Evolutionary conservation across 2,329 filamentous ascomycete genomes (phyloP), one percentile per base, ranked within the genome.

Genomic region (Didymellaceae sp.): DNA sequence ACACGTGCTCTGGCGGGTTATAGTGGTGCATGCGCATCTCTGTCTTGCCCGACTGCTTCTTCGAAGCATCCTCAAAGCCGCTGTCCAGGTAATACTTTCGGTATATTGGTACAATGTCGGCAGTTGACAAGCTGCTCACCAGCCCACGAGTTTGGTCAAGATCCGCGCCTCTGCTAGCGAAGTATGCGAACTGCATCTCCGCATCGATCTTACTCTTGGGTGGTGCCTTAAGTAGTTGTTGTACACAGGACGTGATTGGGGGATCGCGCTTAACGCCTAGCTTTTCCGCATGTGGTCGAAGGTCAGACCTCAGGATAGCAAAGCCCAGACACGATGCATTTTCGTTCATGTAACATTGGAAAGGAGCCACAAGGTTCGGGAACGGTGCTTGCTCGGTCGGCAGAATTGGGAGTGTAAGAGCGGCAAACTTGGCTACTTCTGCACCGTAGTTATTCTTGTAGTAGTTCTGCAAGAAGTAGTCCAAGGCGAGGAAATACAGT

Each of bases 221-320:
- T 24, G 92, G 91, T 2, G 82, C 83, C 22, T 82, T 80, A 21
- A 93, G 77, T 31, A 99, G 77, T 20, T 84, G 82, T 31, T 88
- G 86, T 10, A 95, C 83, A 66, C 91, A 96, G 20, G 87, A 84
- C 1, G 80, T 78, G 54, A 97, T 88, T 0, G 86, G 84, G 0
- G 95, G 94, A 70, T 99, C 87, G 44, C 82, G 76, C n/a, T 83
- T 82, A 5, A 99, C 91, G 1, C 91, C 92, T 63, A 99, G 91
- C 75, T 94, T 93, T 45, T 81, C 79, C 13, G 91, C 90, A 76
- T 97, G 90, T 9, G 82, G 76, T 53, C 89, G 86, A n/a, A 97
- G 80, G 57, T 94, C 89, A 38, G 77, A 82, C 54, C 84, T 82
- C 25, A 99, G 76, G 14, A 96, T 87, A 20, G 86, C 80, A 65